A percentile compares a stretch with the other conserved stretches of the same genome.
These are phyloP conservation scores for Zoysia pacifica DNA, from an alignment of 176 grass and related monocot genomes.

Conservation along the genomic window DNA sequence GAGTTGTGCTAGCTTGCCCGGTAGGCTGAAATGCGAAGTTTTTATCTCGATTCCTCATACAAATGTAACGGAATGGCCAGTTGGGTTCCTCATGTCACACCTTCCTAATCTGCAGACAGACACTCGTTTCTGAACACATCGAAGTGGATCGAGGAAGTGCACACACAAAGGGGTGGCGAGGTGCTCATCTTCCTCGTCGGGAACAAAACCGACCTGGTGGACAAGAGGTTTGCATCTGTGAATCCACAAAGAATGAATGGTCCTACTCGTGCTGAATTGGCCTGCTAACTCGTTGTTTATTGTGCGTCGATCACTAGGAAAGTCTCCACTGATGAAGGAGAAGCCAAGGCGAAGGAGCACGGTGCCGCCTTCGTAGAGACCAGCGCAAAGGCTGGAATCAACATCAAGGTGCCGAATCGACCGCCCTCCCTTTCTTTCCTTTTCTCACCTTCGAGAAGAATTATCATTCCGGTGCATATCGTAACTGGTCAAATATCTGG, in stretches of 20 bases:
- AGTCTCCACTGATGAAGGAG: slow-evolving; percentile 71
- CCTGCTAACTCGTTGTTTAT: not conserved
- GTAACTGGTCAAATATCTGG: too few relatives aligned
- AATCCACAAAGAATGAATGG: not conserved
- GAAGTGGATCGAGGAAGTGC: slow-evolving; percentile 83
- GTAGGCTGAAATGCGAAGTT: not conserved
- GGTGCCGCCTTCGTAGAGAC: slow-evolving; percentile 78
- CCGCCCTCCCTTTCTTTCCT: too few relatives aligned
- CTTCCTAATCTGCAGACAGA: slow-evolving; percentile 49
- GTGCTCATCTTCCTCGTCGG: slow-evolving; percentile 85
- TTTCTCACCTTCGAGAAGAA: too few relatives aligned
- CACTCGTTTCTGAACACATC: slow-evolving; percentile 75
- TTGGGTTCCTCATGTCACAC: not conserved
- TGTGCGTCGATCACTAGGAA: slow-evolving; percentile 45
- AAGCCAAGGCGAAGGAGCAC: slow-evolving; percentile 67
- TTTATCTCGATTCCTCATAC: not conserved
- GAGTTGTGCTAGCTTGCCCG: slow-evolving; percentile 18
- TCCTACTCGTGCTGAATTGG: not conserved
- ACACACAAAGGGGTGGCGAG: slow-evolving; percentile 54
- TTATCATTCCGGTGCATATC: too few relatives aligned
- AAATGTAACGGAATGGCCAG: not conserved
- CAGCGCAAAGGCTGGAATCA: slow-evolving; percentile 82
- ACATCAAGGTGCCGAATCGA: slow-evolving; percentile 62
- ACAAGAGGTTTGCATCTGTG: slow-evolving; percentile 56
- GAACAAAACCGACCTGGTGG: slow-evolving; percentile 81